phyloP scores from a whole-genome alignment of 2,329 filamentous ascomycete genomes.

The Cordyceps javanica region DNA sequence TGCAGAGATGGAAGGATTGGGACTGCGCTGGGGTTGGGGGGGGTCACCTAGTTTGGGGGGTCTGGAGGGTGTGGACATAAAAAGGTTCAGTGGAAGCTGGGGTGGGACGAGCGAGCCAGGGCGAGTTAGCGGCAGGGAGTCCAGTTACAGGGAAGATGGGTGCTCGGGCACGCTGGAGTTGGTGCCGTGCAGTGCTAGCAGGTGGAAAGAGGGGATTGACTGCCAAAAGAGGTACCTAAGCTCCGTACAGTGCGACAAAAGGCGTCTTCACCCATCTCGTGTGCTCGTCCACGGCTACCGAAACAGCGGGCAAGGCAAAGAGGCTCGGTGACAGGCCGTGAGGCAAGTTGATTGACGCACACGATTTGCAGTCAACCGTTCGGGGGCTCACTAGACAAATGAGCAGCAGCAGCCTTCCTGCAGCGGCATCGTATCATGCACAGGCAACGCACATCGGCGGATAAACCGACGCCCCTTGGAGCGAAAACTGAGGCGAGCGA shows the following conservation, averaged over 20 bases:
- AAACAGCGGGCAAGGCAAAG: too few species aligned
- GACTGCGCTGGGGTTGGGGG: background rate
- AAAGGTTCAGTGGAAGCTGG: background rate
- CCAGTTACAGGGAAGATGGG: background rate
- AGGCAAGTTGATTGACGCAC: too few species aligned
- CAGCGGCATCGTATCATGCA: background rate
- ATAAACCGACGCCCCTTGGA: background rate
- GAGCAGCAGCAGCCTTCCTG: background rate
- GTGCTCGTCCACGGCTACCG: too few species aligned
- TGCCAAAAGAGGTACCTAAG: background rate
- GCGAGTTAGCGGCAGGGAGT: background rate
- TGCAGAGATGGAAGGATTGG: constrained; percentile 4
- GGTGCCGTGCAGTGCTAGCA: background rate
- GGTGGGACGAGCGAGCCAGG: background rate
- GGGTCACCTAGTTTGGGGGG: background rate
- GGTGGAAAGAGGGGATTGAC: background rate
- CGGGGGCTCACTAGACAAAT: background rate
- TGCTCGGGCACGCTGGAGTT: background rate
- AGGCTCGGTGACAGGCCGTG: too few species aligned
- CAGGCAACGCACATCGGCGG: background rate
- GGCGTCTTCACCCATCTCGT: too few species aligned
- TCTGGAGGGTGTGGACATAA: background rate
- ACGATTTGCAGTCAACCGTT: too few species aligned
- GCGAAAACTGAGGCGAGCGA: background rate
- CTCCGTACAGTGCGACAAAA: constrained; percentile 3